A percentile compares a stretch with the other conserved stretches of the same genome.
Conservation (phyloP, 2,329 filamentous ascomycete species). For the Neonectria punicea region DNA sequence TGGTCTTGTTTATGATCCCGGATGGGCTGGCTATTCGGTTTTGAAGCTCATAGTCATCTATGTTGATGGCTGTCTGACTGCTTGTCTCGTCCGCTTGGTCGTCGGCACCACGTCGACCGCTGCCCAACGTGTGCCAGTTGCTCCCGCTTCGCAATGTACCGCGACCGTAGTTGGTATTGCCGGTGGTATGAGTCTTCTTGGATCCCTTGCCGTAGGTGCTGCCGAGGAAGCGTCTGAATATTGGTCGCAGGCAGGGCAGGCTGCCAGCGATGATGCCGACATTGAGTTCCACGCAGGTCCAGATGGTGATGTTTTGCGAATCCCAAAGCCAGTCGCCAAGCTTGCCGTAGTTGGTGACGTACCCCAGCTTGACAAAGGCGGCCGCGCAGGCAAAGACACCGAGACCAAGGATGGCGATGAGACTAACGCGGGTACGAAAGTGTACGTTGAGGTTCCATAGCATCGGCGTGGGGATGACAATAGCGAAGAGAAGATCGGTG, state of each 20-base stretch:
- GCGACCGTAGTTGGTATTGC: slow-evolving; percentile 38
- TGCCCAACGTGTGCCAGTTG: slow-evolving; percentile 40
- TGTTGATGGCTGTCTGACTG: slow-evolving; percentile 45
- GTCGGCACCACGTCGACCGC: slow-evolving; percentile 31
- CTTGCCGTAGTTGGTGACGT: slow-evolving; percentile 52
- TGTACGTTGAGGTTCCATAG: slow-evolving; percentile 55
- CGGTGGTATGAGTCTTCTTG: slow-evolving; percentile 40
- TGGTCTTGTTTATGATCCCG: slow-evolving; percentile 29
- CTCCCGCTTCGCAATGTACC: slow-evolving; percentile 37
- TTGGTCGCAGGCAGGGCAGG: slow-evolving; percentile 48
- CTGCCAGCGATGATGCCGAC: slow-evolving; percentile 51
- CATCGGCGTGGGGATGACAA: slow-evolving; percentile 51
- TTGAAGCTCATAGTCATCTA: slow-evolving; percentile 42
- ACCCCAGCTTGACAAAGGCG: slow-evolving; percentile 54
- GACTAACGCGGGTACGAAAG: slow-evolving; percentile 50
- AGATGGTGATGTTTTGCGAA: slow-evolving; percentile 58
- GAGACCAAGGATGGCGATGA: slow-evolving; percentile 54
- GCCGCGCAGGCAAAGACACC: slow-evolving; percentile 58
- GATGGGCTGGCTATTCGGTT: slow-evolving; percentile 29
- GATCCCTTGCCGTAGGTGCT: slow-evolving; percentile 45
- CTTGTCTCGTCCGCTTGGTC: slow-evolving; percentile 38
- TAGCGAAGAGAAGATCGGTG: slow-evolving; percentile 53
- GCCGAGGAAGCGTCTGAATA: slow-evolving; percentile 48
- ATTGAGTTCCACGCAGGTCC: slow-evolving; percentile 54
- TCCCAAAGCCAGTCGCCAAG: slow-evolving; percentile 57